Conservation (phyloP, 2,329 filamentous ascomycete genomes). For the Aureobasidium melanogenum region DNA sequence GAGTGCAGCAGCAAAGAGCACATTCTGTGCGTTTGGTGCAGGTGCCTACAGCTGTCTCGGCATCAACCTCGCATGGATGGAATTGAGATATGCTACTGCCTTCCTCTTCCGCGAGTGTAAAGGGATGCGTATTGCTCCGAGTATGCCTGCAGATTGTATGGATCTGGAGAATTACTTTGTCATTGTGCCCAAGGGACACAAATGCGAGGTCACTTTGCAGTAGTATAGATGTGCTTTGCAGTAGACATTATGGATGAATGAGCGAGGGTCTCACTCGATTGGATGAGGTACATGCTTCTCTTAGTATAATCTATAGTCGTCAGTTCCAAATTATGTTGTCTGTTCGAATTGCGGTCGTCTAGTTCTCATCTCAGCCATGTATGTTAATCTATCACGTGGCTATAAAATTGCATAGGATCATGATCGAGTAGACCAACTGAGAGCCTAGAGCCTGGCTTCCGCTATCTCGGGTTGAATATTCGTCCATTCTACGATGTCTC, state of each 20-base stretch:
- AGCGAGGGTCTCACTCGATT: no score
- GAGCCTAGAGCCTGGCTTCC: neutral
- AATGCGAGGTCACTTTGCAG: slow-evolving; percentile 30
- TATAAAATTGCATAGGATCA: no score
- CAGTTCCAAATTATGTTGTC: no score
- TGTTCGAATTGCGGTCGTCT: no score
- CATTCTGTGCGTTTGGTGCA: slow-evolving; percentile 61
- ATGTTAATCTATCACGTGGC: no score
- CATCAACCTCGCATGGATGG: slow-evolving; percentile 55
- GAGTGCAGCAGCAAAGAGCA: slow-evolving; percentile 34
- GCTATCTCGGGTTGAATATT: neutral
- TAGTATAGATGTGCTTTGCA: neutral
- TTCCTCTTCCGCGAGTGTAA: slow-evolving; percentile 43
- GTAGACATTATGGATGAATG: neutral
- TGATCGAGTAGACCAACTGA: no score
- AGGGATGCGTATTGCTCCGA: slow-evolving; percentile 21
- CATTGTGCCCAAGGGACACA: slow-evolving; percentile 34
- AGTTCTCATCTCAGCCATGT: no score
- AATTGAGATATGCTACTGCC: slow-evolving; percentile 44
- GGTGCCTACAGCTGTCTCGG: slow-evolving; percentile 62
- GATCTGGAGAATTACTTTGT: slow-evolving; percentile 37
- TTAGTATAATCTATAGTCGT: no score
- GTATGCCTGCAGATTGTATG: slow-evolving; percentile 32
- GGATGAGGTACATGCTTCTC: no score
- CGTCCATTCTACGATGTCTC: slow-evolving; percentile 7